Evolutionary conservation across 495 filamentous ascomycete species (phyloP), one percentile per base, ranked within the genome.

Genomic region (Lichenothelia convexa): DNA sequence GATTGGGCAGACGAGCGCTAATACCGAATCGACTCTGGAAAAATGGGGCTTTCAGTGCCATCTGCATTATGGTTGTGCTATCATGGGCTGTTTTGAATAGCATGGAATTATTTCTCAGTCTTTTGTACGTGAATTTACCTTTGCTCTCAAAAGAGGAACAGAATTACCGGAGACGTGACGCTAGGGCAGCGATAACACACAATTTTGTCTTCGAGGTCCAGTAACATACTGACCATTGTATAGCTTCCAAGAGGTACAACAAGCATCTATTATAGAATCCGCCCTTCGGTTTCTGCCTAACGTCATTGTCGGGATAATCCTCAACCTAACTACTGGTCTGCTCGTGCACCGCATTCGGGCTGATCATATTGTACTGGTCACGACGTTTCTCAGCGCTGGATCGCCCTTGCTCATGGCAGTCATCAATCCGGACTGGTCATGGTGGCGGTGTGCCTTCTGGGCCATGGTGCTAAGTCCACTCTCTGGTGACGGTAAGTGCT

Each of bases 391-490:
- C 4, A 65, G 61, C 18, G 53, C 60, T 8, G 48, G 61, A 0
- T 46, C 64, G 0, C 70, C 73, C n/a, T 35, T 77, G 4, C 60
- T 78, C 2, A 60, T 77, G 54, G 58, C 58, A 0, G n/a, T 67
- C 16, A 47, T 52, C 5, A 42, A 51, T 4, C 58, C 68, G 12
- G 34, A 50, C 3, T 61, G 60, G 48, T 45, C 53, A 12, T 81
- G 75, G 51, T 81, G 72, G 71, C 49, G 49, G 6, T 61, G 49
- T 26, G 63, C 61, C 1, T 75, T 78, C 46, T 57, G 58, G 0
- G 64, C 61, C 0, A 46, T 66, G 18, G 33, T 63, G 2, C 55
- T 73, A 19, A 63, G 60, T 30, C 65, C 71, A n/a, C n/a, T n/a
- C n/a, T n/a, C n/a, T n/a, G n/a, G n/a, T n/a, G n/a, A n/a, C n/a